Base-by-base conservation (phyloP, 805 yeast genomes). In the Maudiozyma barnettii region DNA sequence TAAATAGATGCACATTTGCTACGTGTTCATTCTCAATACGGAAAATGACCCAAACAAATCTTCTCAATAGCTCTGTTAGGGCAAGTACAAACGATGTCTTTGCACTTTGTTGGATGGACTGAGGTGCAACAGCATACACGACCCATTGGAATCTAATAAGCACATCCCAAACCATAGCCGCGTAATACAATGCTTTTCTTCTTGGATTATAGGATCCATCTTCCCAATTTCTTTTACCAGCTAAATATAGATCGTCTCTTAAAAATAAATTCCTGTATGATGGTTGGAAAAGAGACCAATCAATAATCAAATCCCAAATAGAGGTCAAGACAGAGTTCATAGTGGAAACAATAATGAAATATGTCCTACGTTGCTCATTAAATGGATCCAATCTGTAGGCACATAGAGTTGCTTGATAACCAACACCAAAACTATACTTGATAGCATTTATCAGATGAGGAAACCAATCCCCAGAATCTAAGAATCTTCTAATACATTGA, bases 1-100 rank as follows among this genome's bases (percentile, higher is more conserved):
- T 75, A 65, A 82, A 85, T 40, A 88, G 68, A 47, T 79, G 80
- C 10, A 89, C 95, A 61, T 91, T 91, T 0, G 97, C 81, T 42
- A 90, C 82, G 64, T 93, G 99, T 65, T 93, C 98, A 65, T 93
- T 93, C 57, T 93, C 99, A 76, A 93, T 84, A 68, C 99, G 81
- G 70, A 93, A 83, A 43, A 85, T 77, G 7, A 88, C 73, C 99
- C 99, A 93, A 13, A 91, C 69, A 55, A 87, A 84, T 60, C 99
- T 74, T 61, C 99, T 75, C 2, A 84, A 31, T 3, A 88, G 66
- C 64, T 93, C 99, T 0, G 93, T 87, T 26, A 85, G 54, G 0
- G 95, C 96, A 43, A 93, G 78, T 44, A 78, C 72, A 60, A 91
- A 90, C 61, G 95, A 82, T 1, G 95, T 83, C 20, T 78, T 76